Percentiles rank a stretch among this genome's conserved stretches.
phyloP scores from a whole-genome alignment of 129 eudicot genomes.

The Helianthus tuberosus region DNA sequence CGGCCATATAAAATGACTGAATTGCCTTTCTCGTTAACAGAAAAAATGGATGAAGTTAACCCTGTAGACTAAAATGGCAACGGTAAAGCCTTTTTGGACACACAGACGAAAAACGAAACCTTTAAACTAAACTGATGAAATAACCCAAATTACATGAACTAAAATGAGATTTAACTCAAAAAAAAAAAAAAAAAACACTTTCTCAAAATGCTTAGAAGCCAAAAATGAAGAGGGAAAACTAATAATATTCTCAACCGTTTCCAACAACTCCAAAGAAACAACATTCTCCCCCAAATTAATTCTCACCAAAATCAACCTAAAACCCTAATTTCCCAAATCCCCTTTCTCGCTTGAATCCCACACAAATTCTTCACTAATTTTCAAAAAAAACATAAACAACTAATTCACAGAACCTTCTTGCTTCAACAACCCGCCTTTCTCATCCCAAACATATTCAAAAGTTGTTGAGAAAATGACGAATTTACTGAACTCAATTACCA shows the following conservation, averaged over 20 bases:
- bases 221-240: constrained; percentile 19
- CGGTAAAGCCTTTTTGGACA: no score
- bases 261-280: constrained; percentile 28
- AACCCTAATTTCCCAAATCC: constrained; percentile 15
- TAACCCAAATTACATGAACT: no score
- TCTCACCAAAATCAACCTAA: constrained; percentile 46
- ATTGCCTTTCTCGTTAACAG: no score
- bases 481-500: constrained; percentile 12
- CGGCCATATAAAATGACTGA: no score
- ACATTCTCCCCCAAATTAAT: constrained; percentile 27
- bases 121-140: no score
- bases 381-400: constrained; percentile 2
- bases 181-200: no score
- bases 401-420: constrained; percentile 33
- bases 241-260: constrained; percentile 28
- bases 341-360: constrained; percentile 9
- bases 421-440: constrained; percentile 35
- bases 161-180: no score
- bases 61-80: no score
- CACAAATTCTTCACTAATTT: constrained; percentile 24
- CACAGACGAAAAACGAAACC: no score
- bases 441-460: constrained; percentile 18
- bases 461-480: constrained; percentile 40
- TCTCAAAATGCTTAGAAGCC: not conserved
- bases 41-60: no score